These are phyloP conservation scores for Diplodia intermedia DNA, from an alignment of 2,329 filamentous ascomycete species.

Conservation along the genomic window DNA sequence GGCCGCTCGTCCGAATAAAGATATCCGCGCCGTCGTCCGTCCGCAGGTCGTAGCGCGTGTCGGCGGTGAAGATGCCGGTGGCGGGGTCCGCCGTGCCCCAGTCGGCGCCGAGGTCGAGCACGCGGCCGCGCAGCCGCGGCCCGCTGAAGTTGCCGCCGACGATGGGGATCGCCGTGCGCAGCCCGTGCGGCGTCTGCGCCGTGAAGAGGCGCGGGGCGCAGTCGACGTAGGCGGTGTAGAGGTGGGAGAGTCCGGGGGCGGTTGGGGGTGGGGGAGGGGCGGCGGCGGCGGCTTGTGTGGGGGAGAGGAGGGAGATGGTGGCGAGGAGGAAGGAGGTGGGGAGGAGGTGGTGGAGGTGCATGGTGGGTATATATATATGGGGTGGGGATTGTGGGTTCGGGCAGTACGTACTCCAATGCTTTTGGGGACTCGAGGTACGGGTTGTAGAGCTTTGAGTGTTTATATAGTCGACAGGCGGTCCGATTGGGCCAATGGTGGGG, in stretches of 20 bases:
- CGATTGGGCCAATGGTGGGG: constrained; percentile 1
- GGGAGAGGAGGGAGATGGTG: not conserved
- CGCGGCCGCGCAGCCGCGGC: constrained; percentile 40
- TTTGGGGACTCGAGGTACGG: not conserved
- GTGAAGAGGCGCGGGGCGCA: constrained; percentile 10
- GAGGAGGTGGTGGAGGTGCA: constrained; percentile 1
- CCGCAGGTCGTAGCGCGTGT: constrained; percentile 48
- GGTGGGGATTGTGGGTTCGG: not conserved
- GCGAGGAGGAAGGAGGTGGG: not conserved
- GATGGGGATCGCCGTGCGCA: constrained; percentile 42
- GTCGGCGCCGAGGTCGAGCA: constrained; percentile 48
- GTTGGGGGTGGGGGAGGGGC: not conserved
- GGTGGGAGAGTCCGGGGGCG: constrained; percentile 18
- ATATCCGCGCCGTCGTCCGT: constrained; percentile 47
- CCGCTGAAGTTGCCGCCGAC: constrained; percentile 43
- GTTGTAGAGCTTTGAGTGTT: not conserved
- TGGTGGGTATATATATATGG: not conserved
- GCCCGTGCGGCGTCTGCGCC: not conserved
- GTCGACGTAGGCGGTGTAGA: constrained; percentile 31
- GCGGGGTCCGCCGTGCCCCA: constrained; percentile 46
- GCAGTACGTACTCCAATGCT: too few relatives aligned
- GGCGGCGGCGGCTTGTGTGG: not conserved
- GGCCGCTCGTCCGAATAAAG: constrained; percentile 45
- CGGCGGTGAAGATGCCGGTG: constrained; percentile 43
- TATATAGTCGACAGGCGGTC: not conserved